Conservation (phyloP, 805 yeast species). For the Spathaspora boniae region DNA sequence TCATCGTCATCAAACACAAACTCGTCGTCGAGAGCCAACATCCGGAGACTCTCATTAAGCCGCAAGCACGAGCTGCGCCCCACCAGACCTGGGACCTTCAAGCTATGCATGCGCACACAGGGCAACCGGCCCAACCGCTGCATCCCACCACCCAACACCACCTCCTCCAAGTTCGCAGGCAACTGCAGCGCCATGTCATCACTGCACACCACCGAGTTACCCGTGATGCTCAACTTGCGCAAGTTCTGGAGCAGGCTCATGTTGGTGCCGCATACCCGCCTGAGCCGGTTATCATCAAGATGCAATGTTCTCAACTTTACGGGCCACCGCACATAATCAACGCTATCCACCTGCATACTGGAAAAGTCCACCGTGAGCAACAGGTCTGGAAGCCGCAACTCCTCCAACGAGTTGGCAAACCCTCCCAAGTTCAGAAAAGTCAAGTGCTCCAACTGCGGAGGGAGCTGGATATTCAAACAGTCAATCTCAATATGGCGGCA, state of each 20-base stretch:
- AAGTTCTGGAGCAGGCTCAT: conserved; percentile 1
- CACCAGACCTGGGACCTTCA: conserved; percentile 2
- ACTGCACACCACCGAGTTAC: conserved; percentile 2
- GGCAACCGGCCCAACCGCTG: not conserved
- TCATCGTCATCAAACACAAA: conserved; percentile 3
- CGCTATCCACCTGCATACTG: conserved; percentile 4
- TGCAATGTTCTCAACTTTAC: not conserved
- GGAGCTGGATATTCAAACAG: conserved; percentile 1
- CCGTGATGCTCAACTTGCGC: conserved; percentile 1
- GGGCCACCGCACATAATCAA: conserved; percentile 4
- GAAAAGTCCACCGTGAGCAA: conserved; percentile 2
- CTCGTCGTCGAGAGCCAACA: not conserved
- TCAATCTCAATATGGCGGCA: conserved; percentile 3
- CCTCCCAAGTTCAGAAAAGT: conserved; percentile 5
- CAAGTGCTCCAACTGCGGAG: conserved; percentile 1
- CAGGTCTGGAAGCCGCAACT: conserved; percentile 1
- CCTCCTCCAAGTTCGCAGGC: conserved; percentile 1
- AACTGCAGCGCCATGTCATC: conserved; percentile 2
- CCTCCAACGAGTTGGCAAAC: conserved; percentile 1
- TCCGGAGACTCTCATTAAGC: conserved; percentile 3
- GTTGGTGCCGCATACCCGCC: conserved; percentile 1
- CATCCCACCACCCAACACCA: conserved; percentile 1
- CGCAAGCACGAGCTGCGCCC: not conserved
- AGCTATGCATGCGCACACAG: not conserved
- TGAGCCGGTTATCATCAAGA: conserved; percentile 5